Evolutionary conservation across 2,329 filamentous ascomycete species (phyloP).

Genomic region (Trichoderma semiorbis): DNA sequence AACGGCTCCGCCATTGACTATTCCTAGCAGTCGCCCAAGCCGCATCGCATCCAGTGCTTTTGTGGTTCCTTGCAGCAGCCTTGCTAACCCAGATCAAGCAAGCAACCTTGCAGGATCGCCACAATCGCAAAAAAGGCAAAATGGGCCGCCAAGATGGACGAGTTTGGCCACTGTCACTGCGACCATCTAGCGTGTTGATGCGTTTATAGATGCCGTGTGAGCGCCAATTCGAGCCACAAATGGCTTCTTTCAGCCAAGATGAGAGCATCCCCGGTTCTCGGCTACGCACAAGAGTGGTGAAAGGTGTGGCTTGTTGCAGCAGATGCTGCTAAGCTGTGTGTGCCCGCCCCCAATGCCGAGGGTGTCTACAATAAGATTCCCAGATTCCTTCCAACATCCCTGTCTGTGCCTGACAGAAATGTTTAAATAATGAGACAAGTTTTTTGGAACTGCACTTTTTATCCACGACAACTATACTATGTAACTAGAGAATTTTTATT

Average conservation of each 20-base stretch:
- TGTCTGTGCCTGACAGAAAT: neutral
- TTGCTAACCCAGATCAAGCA: conserved; percentile 12
- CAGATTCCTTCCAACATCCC: conserved; percentile 9
- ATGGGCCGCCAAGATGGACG: conserved; percentile 14
- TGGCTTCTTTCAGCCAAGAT: neutral
- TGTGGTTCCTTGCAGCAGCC: conserved; percentile 9
- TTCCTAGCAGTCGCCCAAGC: conserved; percentile 3
- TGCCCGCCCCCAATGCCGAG: conserved; percentile 13
- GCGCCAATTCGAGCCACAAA: neutral
- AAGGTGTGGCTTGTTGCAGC: conserved; percentile 8
- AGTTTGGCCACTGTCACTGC: neutral
- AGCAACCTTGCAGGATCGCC: conserved; percentile 13
- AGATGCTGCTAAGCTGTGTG: conserved; percentile 13
- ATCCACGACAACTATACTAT: neutral
- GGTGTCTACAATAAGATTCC: conserved; percentile 9
- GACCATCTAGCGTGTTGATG: neutral
- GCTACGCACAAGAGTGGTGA: neutral
- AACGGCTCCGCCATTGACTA: conserved; percentile 8
- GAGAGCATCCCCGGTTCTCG: neutral
- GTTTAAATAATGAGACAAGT: conserved; percentile 1
- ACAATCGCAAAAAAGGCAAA: conserved; percentile 13
- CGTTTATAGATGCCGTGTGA: conserved; percentile 2
- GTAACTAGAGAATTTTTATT: neutral
- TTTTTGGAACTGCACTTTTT: neutral
- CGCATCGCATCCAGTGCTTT: neutral